These are phyloP conservation scores for Choanephora cucurbitarum DNA, from an alignment of 371 early-diverging fungal genomes.

Conservation along the genomic window DNA sequence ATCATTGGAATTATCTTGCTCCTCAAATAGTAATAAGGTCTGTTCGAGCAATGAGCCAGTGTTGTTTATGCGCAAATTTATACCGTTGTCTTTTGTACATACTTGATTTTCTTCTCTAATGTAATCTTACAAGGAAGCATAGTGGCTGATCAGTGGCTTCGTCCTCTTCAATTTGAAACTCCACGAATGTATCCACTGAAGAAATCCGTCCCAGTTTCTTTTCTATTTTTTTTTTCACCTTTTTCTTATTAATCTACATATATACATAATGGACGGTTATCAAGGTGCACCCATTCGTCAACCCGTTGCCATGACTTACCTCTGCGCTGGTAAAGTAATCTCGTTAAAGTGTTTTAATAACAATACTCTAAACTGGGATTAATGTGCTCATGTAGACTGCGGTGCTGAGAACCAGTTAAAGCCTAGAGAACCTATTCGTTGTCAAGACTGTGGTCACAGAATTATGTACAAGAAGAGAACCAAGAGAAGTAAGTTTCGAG, in stretches of 20 bases:
- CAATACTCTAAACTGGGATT: no score
- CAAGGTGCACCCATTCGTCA: slow-evolving; percentile 53
- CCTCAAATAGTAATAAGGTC: no score
- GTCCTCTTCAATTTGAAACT: neutral
- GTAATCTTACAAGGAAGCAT: no score
- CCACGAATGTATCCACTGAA: neutral
- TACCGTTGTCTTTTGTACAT: no score
- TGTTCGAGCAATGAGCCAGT: no score
- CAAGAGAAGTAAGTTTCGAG: slow-evolving; percentile 74
- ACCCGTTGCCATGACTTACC: slow-evolving; percentile 61
- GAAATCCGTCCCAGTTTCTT: neutral
- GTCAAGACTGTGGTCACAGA: slow-evolving; percentile 94
- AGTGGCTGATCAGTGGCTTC: no score
- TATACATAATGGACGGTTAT: slow-evolving; percentile 42
- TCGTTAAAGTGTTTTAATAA: neutral
- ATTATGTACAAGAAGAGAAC: slow-evolving; percentile 98
- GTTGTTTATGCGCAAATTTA: no score
- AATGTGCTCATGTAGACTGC: no score
- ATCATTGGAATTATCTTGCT: no score
- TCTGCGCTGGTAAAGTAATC: slow-evolving; percentile 56
- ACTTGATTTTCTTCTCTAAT: no score
- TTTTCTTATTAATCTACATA: slow-evolving; percentile 1
- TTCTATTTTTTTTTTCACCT: neutral
- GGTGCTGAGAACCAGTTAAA: slow-evolving; percentile 89
- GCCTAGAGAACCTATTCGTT: slow-evolving; percentile 94